These are phyloP conservation scores for Mortierella sp. DNA, from an alignment of 371 early-diverging fungal species.

Conservation along the genomic window DNA sequence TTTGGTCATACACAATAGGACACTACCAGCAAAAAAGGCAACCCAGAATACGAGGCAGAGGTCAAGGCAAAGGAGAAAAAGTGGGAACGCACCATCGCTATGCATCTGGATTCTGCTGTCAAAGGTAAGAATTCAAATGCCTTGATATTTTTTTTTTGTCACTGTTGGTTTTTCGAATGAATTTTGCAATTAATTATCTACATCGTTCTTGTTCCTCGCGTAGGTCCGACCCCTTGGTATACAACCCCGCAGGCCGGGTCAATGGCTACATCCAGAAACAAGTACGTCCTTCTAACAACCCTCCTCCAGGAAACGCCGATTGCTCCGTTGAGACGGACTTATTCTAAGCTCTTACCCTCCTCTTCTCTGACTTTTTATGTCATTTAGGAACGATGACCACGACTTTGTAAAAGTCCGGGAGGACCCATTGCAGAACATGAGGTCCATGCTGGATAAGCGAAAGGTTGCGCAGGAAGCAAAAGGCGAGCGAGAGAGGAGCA, in stretches of 20 bases:
- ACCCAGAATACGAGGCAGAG: constrained; percentile 74
- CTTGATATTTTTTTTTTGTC: no score
- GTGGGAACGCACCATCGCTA: constrained; percentile 70
- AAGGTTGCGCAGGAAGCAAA: constrained; percentile 16
- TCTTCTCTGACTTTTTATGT: no score
- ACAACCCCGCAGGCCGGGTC: not conserved
- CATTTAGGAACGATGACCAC: constrained; percentile 7
- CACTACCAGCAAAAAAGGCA: constrained; percentile 41
- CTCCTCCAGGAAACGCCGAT: not conserved
- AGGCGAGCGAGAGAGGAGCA: constrained; percentile 10
- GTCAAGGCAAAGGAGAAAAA: constrained; percentile 68
- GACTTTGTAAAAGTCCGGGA: constrained; percentile 30
- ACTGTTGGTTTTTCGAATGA: not conserved
- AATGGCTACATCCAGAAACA: not conserved
- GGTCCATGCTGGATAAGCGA: constrained; percentile 27
- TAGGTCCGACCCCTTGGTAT: constrained; percentile 40
- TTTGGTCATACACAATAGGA: constrained; percentile 1
- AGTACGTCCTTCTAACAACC: not conserved
- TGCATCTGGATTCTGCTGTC: constrained; percentile 72
- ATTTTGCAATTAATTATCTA: not conserved
- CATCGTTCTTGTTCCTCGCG: not conserved
- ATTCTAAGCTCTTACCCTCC: not conserved
- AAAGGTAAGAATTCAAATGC: constrained; percentile 48
- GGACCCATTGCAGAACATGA: constrained; percentile 41
- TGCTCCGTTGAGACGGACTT: not conserved